A percentile compares a stretch with the other conserved stretches of the same genome.
Conservation (phyloP, 2,329 filamentous ascomycete genomes). For the Sphaceloma murrayae region DNA sequence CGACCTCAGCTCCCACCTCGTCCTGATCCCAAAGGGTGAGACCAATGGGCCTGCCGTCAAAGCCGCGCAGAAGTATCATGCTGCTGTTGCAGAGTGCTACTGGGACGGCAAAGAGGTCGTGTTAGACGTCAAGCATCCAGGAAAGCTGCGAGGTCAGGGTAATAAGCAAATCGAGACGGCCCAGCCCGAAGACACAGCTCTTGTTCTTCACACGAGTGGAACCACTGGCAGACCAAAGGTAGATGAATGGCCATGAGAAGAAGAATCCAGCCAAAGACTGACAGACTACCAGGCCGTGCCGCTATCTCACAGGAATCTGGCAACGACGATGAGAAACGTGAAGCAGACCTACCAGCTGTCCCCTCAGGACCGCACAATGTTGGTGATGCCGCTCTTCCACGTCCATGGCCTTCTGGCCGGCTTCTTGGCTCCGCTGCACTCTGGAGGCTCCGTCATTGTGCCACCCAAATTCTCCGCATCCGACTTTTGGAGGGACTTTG, state of each 20-base stretch:
- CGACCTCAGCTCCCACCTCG: conserved; percentile 69
- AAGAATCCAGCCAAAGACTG: too few species aligned
- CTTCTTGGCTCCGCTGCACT: conserved; percentile 65
- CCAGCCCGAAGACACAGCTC: conserved; percentile 64
- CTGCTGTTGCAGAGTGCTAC: conserved; percentile 79
- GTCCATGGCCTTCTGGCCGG: conserved; percentile 80
- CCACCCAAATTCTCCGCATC: conserved; percentile 70
- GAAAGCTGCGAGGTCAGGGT: conserved; percentile 50
- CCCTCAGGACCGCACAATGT: conserved; percentile 63
- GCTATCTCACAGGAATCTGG: conserved; percentile 70
- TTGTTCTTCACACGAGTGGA: conserved; percentile 75
- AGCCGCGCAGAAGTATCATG: conserved; percentile 68
- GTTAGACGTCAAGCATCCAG: conserved; percentile 67
- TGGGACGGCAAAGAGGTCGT: conserved; percentile 64
- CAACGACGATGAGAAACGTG: conserved; percentile 63
- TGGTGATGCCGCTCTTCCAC: conserved; percentile 87
- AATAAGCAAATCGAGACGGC: conserved; percentile 44
- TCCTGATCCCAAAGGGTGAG: conserved; percentile 62
- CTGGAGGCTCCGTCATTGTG: conserved; percentile 70
- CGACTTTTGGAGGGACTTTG: conserved; percentile 75
- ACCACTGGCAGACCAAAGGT: conserved; percentile 81
- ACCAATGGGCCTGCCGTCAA: conserved; percentile 61
- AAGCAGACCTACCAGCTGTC: conserved; percentile 66
- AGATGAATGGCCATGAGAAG: conserved; percentile 35
- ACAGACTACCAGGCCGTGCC: conserved; percentile 55